Conservation (phyloP, 805 yeast species). For the Spathaspora sp. region DNA sequence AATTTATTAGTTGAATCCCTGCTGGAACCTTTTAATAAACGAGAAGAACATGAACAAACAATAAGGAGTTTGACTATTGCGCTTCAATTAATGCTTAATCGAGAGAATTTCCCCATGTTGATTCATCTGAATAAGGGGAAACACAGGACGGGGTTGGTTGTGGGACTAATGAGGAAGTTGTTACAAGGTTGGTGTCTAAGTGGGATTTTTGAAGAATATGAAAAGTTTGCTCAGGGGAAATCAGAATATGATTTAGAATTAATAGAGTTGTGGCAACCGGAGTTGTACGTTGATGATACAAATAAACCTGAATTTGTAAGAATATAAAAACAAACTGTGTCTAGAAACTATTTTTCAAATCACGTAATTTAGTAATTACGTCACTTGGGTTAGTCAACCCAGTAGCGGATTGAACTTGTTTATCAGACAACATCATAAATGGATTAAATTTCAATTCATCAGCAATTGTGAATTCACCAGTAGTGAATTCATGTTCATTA, state of each 20-base stretch:
- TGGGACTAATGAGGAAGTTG: constrained; percentile 83
- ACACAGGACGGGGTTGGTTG: constrained; percentile 89
- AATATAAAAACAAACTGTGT: constrained; percentile 11
- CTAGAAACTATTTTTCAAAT: constrained; percentile 60
- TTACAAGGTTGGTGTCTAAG: constrained; percentile 92
- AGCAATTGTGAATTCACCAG: constrained; percentile 79
- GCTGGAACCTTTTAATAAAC: constrained; percentile 71
- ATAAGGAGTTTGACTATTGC: constrained; percentile 51
- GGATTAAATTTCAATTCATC: constrained; percentile 87
- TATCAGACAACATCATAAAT: constrained; percentile 76
- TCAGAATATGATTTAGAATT: constrained; percentile 90
- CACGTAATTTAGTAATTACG: constrained; percentile 72
- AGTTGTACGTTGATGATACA: constrained; percentile 42
- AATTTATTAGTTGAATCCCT: constrained; percentile 66
- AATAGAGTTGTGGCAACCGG: constrained; percentile 77
- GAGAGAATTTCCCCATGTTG: constrained; percentile 78
- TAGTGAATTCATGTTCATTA: constrained; percentile 60
- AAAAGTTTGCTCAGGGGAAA: constrained; percentile 88
- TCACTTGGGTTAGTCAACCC: constrained; percentile 47
- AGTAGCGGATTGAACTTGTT: constrained; percentile 54
- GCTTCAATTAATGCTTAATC: constrained; percentile 52
- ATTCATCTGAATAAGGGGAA: constrained; percentile 97
- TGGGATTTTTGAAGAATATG: constrained; percentile 91
- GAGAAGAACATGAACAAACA: constrained; percentile 36
- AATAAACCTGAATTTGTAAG: constrained; percentile 65